Evolutionary conservation across 176 grass and related monocot genomes (phyloP), one percentile per base, ranked within the genome.

Genomic region (Melocanna baccifera): DNA sequence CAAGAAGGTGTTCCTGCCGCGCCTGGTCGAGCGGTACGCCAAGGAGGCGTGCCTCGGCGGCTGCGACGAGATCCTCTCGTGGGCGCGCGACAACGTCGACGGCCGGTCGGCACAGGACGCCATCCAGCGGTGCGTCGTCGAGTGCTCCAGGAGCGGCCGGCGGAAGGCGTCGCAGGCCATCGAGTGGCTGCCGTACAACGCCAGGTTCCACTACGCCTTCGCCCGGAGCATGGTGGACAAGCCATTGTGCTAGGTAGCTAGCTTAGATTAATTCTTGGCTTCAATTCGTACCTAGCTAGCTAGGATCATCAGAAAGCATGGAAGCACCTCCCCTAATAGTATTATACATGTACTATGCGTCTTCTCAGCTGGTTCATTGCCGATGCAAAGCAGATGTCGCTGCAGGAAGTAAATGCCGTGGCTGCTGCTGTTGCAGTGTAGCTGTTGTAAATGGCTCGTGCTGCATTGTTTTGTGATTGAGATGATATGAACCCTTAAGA

Each of bases 171-270:
- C 91, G 34, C 91, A 98, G 87, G 79, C 89, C 75, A 79, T 94
- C 63, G 96, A 98, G 82, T 98, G 96, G 96, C 71, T 95, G 57
- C 93, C 96, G 62, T 98, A 98, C 89, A 91, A 89, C 76, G 71
- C 91, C 69, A 93, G 91, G 63, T 98, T 98, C 71, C 83, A 75
- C 39, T 97, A 97, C 86, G 88, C 86, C 74, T 86, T 97, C 45
- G 39, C 85, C 28, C 86, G 75, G 84, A 87, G 84, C 76, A 76
- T 94, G 86, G 71, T 87, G 36, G 91, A 90, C 86, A 81, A 87
- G 73, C 63, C 86, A 20, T 75, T 58, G 43, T 84, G 68, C 78
- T 85, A 61, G 40, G 61, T 34, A 19, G 4, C 57, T 19, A 13
- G 9, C 52, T 20, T 48, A 80, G 77, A 66, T 79, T 48, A 57